phyloP scores from a whole-genome alignment of 1,284 basidiomycete species.

The Lentinula novae-zelandiae region DNA sequence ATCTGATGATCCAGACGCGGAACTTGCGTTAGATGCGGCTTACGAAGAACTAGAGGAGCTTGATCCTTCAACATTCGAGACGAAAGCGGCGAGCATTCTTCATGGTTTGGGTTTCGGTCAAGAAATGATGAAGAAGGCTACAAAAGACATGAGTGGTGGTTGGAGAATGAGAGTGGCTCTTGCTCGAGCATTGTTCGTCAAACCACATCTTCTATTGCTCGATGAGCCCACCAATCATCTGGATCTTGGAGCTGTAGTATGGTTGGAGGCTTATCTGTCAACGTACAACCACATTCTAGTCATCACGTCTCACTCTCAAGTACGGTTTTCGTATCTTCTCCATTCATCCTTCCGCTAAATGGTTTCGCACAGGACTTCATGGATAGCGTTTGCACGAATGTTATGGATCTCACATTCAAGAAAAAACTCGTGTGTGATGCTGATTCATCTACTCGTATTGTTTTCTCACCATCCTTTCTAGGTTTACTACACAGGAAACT shows the following conservation, averaged over 20 bases:
- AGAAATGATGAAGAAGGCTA: conserved; percentile 94
- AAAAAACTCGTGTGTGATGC: conserved; percentile 58
- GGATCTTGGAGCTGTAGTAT: conserved; percentile 96
- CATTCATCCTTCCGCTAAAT: not conserved
- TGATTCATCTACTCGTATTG: not conserved
- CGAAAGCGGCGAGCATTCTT: conserved; percentile 93
- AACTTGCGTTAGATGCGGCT: conserved; percentile 77
- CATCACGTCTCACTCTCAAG: conserved; percentile 84
- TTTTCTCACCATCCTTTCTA: not conserved
- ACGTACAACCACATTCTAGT: conserved; percentile 99
- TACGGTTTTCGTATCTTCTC: not conserved
- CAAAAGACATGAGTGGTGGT: conserved; percentile 98
- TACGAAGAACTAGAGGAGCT: conserved; percentile 98
- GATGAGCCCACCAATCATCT: conserved; percentile 91
- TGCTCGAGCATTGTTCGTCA: conserved; percentile 93
- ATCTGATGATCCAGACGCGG: conserved; percentile 82
- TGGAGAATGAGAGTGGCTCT: conserved; percentile 99
- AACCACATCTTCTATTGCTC: conserved; percentile 91
- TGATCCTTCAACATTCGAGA: conserved; percentile 94
- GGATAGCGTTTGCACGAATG: conserved; percentile 96
- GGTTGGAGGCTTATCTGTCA: conserved; percentile 96
- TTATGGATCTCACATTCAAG: conserved; percentile 92
- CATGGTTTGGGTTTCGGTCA: conserved; percentile 94
- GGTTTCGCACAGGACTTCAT: conserved; percentile 92
- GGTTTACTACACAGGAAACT: conserved; percentile 95